Evolutionary conservation across 176 grass and related monocot genomes (phyloP), one percentile per base, ranked within the genome.

Genomic region (Eleusine indica): DNA sequence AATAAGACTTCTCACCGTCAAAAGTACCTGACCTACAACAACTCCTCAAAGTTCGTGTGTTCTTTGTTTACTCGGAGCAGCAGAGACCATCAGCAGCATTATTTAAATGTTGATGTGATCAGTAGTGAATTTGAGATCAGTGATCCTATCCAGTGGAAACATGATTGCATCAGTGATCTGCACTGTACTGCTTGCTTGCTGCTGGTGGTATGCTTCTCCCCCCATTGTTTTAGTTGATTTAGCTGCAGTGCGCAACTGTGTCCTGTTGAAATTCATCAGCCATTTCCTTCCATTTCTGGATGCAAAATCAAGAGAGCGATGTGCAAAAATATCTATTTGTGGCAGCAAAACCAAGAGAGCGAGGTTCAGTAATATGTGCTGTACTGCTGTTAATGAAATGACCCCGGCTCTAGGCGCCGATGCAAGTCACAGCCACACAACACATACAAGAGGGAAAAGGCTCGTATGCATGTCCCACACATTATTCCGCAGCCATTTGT

Each of bases 1-100:
- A 88, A 74, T 84, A 84, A 57, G 81, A 84, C 68, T 47, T 10
- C 2, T 47, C 11, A 47, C 40, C 9, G 42, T 64, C 48, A 57
- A 57, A 57, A 57, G 53, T 21, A 57, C 17, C 53, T 6, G 53
- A 18, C 16, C 53, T 21, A 17, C 53, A 57, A 57, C 53, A 57
- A 57, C 53, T 42, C 52, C 17, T 81, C 38, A 22, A 52, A 43
- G 53, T 30, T 71, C 22, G 12, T 28, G 32, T 21, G 75, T 1
- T 52, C 29, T 43, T 78, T 85, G 66, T 71, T 78, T 71, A 29
- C 70, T 42, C 9, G 9, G 29, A 70, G 39, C 19, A 47, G 17
- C 25, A 11, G 44, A 47, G 53, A 60, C 29, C 58, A 41, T 7
- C 21, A 38, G 41, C 17, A 10, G 56, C 18, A 10, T 29, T 38